phyloP scores from a whole-genome alignment of 345 rosid genomes.

The Eutrema japonicum region DNA sequence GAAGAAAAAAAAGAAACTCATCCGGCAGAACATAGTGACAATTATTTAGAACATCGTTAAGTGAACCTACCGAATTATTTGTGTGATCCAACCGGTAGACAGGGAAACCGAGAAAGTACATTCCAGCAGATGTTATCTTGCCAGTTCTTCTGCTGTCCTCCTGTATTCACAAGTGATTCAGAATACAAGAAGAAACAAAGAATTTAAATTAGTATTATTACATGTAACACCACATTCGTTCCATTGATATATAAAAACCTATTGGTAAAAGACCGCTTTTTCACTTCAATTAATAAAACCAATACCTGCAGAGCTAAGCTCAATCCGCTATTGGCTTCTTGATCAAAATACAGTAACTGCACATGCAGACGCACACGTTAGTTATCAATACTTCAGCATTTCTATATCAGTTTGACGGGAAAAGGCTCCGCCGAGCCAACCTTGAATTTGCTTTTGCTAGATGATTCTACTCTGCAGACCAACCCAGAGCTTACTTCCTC shows the following conservation, averaged over 20 bases:
- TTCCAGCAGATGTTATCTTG: constrained; percentile 88
- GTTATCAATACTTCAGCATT: not conserved
- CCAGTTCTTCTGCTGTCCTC: constrained; percentile 91
- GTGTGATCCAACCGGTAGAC: constrained; percentile 89
- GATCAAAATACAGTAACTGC: constrained; percentile 94
- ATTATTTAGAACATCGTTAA: constrained; percentile 10
- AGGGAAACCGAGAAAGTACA: constrained; percentile 96
- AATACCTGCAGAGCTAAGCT: constrained; percentile 94
- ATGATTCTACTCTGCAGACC: constrained; percentile 89
- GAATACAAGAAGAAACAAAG: constrained; percentile 14
- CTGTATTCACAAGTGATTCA: constrained; percentile 44
- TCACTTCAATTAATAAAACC: constrained; percentile 5
- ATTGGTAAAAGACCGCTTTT: not conserved
- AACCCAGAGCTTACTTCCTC: constrained; percentile 91
- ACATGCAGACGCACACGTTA: constrained; percentile 39
- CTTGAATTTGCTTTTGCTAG: constrained; percentile 99
- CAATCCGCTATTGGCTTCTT: constrained; percentile 75
- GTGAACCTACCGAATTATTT: constrained; percentile 65
- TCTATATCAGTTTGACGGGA: constrained; percentile 24
- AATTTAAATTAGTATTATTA: constrained; percentile 1
- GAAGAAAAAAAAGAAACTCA: constrained; percentile 22
- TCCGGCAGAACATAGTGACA: not conserved
- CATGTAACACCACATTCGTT: constrained; percentile 1
- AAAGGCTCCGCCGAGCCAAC: constrained; percentile 42
- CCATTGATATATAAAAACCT: not conserved